A percentile compares a stretch with the other conserved stretches of the same genome.
Evolutionary conservation across 2,329 filamentous ascomycete genomes (phyloP).

Genomic region (Pseudomassariella vexata): DNA sequence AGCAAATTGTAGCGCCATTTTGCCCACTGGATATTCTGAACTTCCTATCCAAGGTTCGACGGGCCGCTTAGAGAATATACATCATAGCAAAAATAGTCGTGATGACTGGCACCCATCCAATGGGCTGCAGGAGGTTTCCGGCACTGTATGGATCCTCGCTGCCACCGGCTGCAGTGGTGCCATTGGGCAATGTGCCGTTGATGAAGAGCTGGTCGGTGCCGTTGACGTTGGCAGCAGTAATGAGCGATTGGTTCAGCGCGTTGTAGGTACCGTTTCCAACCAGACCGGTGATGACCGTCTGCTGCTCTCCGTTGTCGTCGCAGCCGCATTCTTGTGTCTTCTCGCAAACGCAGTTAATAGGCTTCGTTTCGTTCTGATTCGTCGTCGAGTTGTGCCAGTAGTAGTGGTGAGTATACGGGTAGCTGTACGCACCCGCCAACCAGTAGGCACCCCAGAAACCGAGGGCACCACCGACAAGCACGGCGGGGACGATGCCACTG

Average conservation of each 20-base stretch:
- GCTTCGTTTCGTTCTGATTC: slow-evolving; percentile 50
- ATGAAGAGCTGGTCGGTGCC: slow-evolving; percentile 60
- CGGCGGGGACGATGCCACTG: slow-evolving; percentile 46
- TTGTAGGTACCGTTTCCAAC: slow-evolving; percentile 60
- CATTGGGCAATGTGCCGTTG: slow-evolving; percentile 70
- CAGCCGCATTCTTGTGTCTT: slow-evolving; percentile 46
- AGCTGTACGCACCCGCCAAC: slow-evolving; percentile 41
- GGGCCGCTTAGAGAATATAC: slow-evolving; percentile 29
- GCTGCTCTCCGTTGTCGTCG: slow-evolving; percentile 58
- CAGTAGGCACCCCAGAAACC: slow-evolving; percentile 57
- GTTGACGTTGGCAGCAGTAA: slow-evolving; percentile 58
- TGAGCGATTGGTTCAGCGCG: slow-evolving; percentile 53
- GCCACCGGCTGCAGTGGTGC: slow-evolving; percentile 49
- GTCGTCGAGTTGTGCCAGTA: slow-evolving; percentile 44
- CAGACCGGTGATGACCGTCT: slow-evolving; percentile 54
- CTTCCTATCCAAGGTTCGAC: not conserved
- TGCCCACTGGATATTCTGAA: no score
- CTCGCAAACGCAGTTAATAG: slow-evolving; percentile 57
- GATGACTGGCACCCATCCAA: slow-evolving; percentile 46
- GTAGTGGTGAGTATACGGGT: slow-evolving; percentile 46
- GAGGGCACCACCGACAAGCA: slow-evolving; percentile 41
- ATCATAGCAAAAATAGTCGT: slow-evolving; percentile 38
- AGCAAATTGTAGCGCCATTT: no score
- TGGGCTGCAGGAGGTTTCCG: slow-evolving; percentile 28
- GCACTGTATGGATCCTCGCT: slow-evolving; percentile 31